Conservation (phyloP, 2,329 filamentous ascomycete genomes). For the Aspergillus eucalypticola region DNA sequence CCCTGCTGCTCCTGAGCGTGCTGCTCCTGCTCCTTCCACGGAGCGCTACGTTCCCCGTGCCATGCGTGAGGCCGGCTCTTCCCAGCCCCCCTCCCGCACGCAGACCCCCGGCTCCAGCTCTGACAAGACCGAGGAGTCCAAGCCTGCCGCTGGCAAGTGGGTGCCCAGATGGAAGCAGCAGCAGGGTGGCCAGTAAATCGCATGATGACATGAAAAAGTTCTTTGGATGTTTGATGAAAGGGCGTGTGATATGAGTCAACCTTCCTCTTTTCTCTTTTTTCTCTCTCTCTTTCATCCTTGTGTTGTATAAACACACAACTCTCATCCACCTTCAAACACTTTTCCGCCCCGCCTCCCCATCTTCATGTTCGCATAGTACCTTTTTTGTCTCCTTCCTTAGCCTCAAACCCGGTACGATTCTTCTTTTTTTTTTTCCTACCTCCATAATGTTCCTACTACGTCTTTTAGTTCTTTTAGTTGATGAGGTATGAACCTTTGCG, state of each 20-base stretch:
- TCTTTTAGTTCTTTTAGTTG: not conserved
- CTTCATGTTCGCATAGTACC: not conserved
- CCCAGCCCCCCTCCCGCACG: conserved; percentile 26
- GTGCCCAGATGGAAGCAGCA: conserved; percentile 42
- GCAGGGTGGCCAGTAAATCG: conserved; percentile 33
- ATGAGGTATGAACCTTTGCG: not conserved
- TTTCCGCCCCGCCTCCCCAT: not conserved
- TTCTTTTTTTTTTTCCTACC: not conserved
- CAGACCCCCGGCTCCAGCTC: conserved; percentile 23
- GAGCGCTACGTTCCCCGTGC: conserved; percentile 36
- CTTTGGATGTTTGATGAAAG: conserved; percentile 7
- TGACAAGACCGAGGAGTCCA: conserved; percentile 32
- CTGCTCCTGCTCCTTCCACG: conserved; percentile 28
- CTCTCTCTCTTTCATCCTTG: not conserved
- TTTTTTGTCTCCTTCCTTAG: not conserved
- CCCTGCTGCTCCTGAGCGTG: conserved; percentile 23
- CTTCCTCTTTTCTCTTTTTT: conserved; percentile 16
- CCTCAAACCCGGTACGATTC: not conserved
- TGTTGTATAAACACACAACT: not conserved
- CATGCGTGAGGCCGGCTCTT: conserved; percentile 32
- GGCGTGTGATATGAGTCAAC: conserved; percentile 13
- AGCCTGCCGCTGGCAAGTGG: conserved; percentile 33
- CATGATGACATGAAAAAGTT: conserved; percentile 13
- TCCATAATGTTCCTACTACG: not conserved
- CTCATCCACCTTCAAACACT: not conserved